phyloP scores from a whole-genome alignment of 1,139 yeast genomes.

The Pichia sp. region DNA sequence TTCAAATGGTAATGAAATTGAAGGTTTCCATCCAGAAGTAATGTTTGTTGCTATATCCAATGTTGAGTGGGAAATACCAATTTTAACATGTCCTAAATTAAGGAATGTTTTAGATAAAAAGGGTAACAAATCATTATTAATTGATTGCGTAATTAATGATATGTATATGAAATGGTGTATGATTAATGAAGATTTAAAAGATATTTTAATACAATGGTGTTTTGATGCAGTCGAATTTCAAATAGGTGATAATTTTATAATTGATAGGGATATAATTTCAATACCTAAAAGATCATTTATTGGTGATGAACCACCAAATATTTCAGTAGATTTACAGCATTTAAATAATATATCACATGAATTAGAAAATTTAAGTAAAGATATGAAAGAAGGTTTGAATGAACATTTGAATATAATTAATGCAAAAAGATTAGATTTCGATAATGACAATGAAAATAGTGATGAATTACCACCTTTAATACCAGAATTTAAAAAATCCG shows the following conservation, averaged over 20 bases:
- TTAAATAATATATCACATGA: slow-evolving; percentile 34
- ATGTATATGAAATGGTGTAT: slow-evolving; percentile 58
- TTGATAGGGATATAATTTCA: slow-evolving; percentile 35
- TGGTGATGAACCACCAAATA: slow-evolving; percentile 37
- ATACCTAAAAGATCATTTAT: slow-evolving; percentile 59
- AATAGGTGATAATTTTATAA: slow-evolving; percentile 35
- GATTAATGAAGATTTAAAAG: slow-evolving; percentile 42
- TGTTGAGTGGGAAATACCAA: slow-evolving; percentile 81
- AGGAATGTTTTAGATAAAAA: slow-evolving; percentile 58
- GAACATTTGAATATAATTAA: slow-evolving; percentile 40
- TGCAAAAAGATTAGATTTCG: slow-evolving; percentile 30
- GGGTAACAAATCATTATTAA: slow-evolving; percentile 57
- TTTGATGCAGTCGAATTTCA: slow-evolving; percentile 61
- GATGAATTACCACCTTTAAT: slow-evolving; percentile 3
- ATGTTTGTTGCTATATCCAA: slow-evolving; percentile 64
- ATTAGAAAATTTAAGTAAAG: slow-evolving; percentile 25
- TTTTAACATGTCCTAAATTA: slow-evolving; percentile 53
- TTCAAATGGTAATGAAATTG: slow-evolving; percentile 17
- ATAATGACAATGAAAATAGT: slow-evolving; percentile 17
- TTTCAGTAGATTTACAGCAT: slow-evolving; percentile 33
- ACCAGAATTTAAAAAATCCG: neutral
- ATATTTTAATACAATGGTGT: slow-evolving; percentile 55
- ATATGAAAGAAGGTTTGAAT: slow-evolving; percentile 22
- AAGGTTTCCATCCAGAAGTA: slow-evolving; percentile 46
- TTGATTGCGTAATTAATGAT: slow-evolving; percentile 70